Evolutionary conservation across 345 rosid species (phyloP).

Genomic region (Gossypium rotundifolium): DNA sequence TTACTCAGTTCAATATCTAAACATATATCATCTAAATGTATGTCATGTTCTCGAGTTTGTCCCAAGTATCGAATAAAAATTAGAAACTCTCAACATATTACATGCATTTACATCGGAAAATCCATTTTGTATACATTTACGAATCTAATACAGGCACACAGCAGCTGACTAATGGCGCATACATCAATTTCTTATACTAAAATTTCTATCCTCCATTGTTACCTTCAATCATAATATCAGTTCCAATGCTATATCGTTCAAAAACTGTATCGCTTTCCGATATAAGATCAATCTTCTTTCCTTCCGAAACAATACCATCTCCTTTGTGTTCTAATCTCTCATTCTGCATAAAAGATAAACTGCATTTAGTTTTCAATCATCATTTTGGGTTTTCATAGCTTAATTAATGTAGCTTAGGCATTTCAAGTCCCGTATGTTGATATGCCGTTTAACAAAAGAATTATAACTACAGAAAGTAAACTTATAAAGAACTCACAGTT

Average conservation of each 20-base stretch:
- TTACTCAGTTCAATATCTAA: no score
- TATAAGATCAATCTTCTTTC: slow-evolving; percentile 15
- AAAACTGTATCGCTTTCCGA: not conserved
- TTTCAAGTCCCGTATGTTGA: not conserved
- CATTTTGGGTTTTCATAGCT: not conserved
- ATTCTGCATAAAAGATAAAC: slow-evolving; percentile 34
- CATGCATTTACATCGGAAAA: not conserved
- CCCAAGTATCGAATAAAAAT: no score
- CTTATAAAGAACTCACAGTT: slow-evolving; percentile 24
- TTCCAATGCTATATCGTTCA: slow-evolving; percentile 10
- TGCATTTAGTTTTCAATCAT: slow-evolving; percentile 3
- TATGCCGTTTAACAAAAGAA: not conserved
- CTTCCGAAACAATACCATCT: slow-evolving; percentile 16
- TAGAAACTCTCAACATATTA: not conserved
- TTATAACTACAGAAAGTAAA: not conserved
- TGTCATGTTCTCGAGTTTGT: not conserved
- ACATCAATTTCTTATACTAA: not conserved
- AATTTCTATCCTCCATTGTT: not conserved
- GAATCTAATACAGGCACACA: not conserved
- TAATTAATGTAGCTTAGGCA: not conserved
- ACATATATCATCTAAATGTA: no score
- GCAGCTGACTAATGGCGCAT: not conserved
- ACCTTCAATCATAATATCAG: slow-evolving; percentile 47
- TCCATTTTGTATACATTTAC: not conserved
- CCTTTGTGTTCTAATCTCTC: slow-evolving; percentile 30